A percentile compares a stretch with the other conserved stretches of the same genome.
These are phyloP conservation scores for Geranomyces michiganensis DNA, from an alignment of 192 early-diverging fungal genomes.

Conservation along the genomic window DNA sequence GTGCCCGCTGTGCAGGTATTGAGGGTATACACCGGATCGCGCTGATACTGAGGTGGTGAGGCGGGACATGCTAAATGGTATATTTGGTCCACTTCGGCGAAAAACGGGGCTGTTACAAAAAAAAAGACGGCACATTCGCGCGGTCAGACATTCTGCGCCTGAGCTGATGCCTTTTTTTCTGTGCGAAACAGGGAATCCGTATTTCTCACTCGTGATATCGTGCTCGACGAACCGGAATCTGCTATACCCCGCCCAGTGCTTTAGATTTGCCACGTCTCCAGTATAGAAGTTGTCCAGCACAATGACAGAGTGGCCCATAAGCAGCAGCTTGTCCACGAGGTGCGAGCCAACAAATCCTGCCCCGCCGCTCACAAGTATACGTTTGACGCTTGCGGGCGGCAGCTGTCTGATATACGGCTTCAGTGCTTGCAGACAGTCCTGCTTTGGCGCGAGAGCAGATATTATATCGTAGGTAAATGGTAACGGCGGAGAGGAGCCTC, in stretches of 20 bases:
- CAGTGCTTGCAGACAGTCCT: too few relatives aligned
- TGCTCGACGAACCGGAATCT: conserved; percentile 81
- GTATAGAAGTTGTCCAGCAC: conserved; percentile 85
- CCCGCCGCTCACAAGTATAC: conserved; percentile 82
- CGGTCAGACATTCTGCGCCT: too few relatives aligned
- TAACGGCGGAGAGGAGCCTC: too few relatives aligned
- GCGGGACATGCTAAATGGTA: conserved; percentile 88
- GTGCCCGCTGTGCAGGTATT: conserved; percentile 85
- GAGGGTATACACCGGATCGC: conserved; percentile 84
- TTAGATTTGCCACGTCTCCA: conserved; percentile 72
- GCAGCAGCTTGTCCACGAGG: conserved; percentile 77
- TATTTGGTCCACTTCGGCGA: conserved; percentile 83
- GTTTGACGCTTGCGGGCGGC: conserved; percentile 38
- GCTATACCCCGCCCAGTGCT: conserved; percentile 83
- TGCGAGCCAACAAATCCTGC: conserved; percentile 89
- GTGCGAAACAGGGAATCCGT: neutral
- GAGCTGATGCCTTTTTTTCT: too few relatives aligned
- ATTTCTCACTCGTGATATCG: conserved; percentile 73
- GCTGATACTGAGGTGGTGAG: conserved; percentile 85
- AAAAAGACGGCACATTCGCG: too few relatives aligned
- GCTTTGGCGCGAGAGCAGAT: too few relatives aligned
- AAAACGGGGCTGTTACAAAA: conserved; percentile 63
- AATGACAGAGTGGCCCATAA: conserved; percentile 81
- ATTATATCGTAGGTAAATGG: too few relatives aligned
- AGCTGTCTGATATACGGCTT: too few relatives aligned